These are phyloP conservation scores for Nyssa sinensis DNA, from an alignment of 148 eudicot genomes.

Conservation along the genomic window DNA sequence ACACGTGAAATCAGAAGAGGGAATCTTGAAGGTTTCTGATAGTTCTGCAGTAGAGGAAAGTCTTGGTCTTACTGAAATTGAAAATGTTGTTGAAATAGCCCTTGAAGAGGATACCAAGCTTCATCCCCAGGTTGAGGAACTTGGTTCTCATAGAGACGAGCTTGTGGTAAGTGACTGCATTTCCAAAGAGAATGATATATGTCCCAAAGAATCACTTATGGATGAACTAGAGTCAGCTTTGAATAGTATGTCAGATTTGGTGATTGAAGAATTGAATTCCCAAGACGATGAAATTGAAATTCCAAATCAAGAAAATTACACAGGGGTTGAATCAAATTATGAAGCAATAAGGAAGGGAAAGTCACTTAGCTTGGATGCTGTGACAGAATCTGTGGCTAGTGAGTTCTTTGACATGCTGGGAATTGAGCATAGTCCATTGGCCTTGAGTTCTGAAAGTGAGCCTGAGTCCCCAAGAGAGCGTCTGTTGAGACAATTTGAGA, in stretches of 20 bases:
- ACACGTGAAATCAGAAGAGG: slow-evolving; percentile 28
- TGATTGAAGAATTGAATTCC: slow-evolving; percentile 52
- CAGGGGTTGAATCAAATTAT: slow-evolving; percentile 31
- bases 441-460: slow-evolving; percentile 54
- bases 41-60: slow-evolving; percentile 22
- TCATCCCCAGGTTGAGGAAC: slow-evolving; percentile 19
- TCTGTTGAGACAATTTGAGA: slow-evolving; percentile 76
- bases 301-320: slow-evolving; percentile 26
- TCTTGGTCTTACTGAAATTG: slow-evolving; percentile 20
- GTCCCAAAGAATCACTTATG: slow-evolving; percentile 56
- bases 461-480: slow-evolving; percentile 86
- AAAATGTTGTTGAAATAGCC: slow-evolving; percentile 15
- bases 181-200: slow-evolving; percentile 23
- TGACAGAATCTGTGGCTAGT: slow-evolving; percentile 56
- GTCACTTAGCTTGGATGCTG: slow-evolving; percentile 68
- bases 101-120: slow-evolving; percentile 24
- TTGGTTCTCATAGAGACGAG: slow-evolving; percentile 23
- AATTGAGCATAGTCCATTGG: slow-evolving; percentile 53
- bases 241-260: slow-evolving; percentile 45
- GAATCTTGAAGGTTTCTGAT: slow-evolving; percentile 19
- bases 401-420: slow-evolving; percentile 75
- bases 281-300: slow-evolving; percentile 46
- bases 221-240: slow-evolving; percentile 69
- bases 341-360: slow-evolving; percentile 31
- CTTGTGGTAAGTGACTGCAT: slow-evolving; percentile 19